Evolutionary conservation across 139 green algal species (phyloP), one percentile per base, ranked within the genome.

Genomic region (Coelastrella sp.): DNA sequence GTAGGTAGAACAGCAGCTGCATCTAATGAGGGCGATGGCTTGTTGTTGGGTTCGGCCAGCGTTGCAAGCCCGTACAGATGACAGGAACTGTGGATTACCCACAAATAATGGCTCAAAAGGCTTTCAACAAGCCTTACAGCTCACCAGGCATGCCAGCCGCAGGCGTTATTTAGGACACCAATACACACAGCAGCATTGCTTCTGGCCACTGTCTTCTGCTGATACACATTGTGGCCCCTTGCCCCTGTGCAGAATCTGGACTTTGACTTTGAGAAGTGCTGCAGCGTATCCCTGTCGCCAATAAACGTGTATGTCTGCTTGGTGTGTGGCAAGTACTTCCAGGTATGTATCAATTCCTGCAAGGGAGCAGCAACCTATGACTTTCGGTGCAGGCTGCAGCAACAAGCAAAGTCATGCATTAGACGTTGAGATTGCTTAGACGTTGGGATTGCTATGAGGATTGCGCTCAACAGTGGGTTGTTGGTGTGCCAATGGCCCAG

Each of bases 261-360:
- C 89, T 99, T 99, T 92, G 98, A 99, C 89, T 99, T 99, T 89
- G 98, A 99, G 84, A 99, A 99, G 93, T 99, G 97, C 94, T 99
- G 98, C 93, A 98, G 94, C 9, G 97, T 99, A 12, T 97, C 96
- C 11, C 93, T 99, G 7, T 96, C 92, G 58, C 95, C 93, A 12
- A 94, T 98, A 86, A 99, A 99, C 93, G 97, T 99, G 24, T 99
- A 99, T 90, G 97, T 96, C 10, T 99, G 98, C 93, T 94, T 99
- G 14, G 97, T 99, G 72, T 99, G 98, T 90, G 98, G 98, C 80
- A 99, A 99, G 90, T 99, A 99, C 93, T 99, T 99, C 89, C 96
- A 99, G 93, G 95, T 97, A 72, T 60, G 88, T 58, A 7, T 12
- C 1, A 80, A 70, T 70, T 15, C 3, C 63, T 22, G 63, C 8